Evolutionary conservation across 1,284 basidiomycete genomes (phyloP), one percentile per base, ranked within the genome.

Genomic region (Microbotryomycetes sp.): DNA sequence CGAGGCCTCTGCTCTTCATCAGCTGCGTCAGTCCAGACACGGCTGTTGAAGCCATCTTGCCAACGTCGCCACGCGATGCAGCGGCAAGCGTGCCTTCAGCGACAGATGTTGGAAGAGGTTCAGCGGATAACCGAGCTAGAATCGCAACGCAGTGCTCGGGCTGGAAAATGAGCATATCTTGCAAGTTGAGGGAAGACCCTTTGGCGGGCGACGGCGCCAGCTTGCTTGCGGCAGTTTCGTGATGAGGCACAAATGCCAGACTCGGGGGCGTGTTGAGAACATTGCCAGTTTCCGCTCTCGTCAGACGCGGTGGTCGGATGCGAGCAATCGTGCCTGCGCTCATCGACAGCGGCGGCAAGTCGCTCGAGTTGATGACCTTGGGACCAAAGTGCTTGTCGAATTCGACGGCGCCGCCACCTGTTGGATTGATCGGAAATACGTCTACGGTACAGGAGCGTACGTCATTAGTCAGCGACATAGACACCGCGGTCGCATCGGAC

Each of bases 341-440:
- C n/a, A 63, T 36, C 22, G 62, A 64, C 23, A 68, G 55, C 3
- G 62, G 57, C 4, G 58, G 50, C 0, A 68, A 49, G 3, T 63
- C 62, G 5, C 29, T 16, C 6, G 48, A 32, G 36, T 68, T 68
- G 14, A 2, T 7, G 31, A 66, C 64, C 15, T 54, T 31, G 12
- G 59, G 42, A 2, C 19, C 46, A 16, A 68, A 66, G 31, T 66
- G 64, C 6, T 47, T 32, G 23, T 51, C 57, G 19, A 65, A 47
- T 4, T 49, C 46, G 0, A 86, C 79, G 55, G 78, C 79, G 3
- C 89, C 88, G 1, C 88, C 88, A n/a, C n/a, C n/a, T 59, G 84
- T 84, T 0, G 88, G 87, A 70, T 87, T 86, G 23, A 86, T 78
- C 9, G 86, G 82, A 72, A 88, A 92, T 0, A 91, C 76, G 76